These are phyloP conservation scores for Leccinum olivaceopallidum DNA, from an alignment of 768 basidiomycete species.

Conservation along the genomic window DNA sequence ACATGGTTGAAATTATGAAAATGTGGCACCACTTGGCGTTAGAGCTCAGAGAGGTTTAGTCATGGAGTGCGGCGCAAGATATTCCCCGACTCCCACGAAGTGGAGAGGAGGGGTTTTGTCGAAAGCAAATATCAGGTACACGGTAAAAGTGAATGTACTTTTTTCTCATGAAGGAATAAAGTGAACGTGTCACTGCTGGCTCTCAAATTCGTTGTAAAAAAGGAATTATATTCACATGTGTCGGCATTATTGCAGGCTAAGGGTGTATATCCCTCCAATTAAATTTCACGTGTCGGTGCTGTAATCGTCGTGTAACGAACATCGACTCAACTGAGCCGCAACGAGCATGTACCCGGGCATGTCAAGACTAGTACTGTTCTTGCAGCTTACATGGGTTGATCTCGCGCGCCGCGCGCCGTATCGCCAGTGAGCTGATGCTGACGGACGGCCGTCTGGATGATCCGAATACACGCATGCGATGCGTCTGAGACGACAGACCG, in stretches of 20 bases:
- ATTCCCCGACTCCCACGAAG: no score
- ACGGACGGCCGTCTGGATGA: neutral
- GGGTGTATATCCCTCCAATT: neutral
- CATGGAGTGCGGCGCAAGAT: no score
- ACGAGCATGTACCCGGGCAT: neutral
- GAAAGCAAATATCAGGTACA: no score
- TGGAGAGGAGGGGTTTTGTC: no score
- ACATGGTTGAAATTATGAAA: no score
- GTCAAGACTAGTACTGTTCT: neutral
- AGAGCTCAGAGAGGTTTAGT: no score
- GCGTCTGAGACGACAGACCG: slow-evolving; percentile 1
- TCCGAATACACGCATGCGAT: neutral
- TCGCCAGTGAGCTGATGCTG: neutral
- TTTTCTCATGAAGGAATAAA: no score
- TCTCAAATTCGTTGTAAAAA: no score
- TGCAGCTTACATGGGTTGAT: slow-evolving; percentile 6
- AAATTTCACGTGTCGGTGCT: neutral
- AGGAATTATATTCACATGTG: no score
- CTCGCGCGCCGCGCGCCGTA: neutral
- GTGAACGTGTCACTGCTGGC: no score
- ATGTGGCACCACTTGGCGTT: no score
- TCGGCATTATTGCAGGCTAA: neutral
- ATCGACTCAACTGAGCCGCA: neutral
- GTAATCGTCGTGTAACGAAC: neutral
- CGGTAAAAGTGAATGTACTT: no score